Base-by-base conservation (phyloP, 352 stramenopile genomes). In the Halophytophthora batemanensis region DNA sequence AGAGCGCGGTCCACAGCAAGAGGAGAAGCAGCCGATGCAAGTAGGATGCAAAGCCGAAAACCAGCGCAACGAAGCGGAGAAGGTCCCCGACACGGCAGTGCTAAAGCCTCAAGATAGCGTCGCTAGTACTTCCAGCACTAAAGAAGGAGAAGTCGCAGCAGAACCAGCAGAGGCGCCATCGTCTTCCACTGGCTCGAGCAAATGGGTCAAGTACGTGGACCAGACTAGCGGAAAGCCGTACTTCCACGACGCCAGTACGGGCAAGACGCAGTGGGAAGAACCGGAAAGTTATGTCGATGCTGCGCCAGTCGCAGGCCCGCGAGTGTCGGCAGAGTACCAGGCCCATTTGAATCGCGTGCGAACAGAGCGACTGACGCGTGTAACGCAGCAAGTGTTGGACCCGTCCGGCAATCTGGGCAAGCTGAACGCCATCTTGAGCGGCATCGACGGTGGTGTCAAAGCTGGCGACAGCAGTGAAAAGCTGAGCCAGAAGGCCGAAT, bases 161-260 rank as follows among this genome's bases (percentile, higher is more conserved):
- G 17, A 3, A 31, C 13, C 15, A 29, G 29, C 53, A 4, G 41
- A 52, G 15, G 19, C 18, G 0, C 7, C 44, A 15, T 8, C 35
- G 45, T 8, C 25, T 50, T 25, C 29, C 29, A 31, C 44, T 29
- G 29, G 12, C 49, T 45, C 43, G 35, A 3, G 50, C 11, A 59
- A 74, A 13, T 94, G 84, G 84, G 59, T 85, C 14, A 88, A 87
- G 56, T 79, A 87, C 45, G 34, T 93, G n/a, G 84, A 94, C 44
- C 55, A 50, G 38, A 35, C 68, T 5, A 85, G 62, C 25, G 77
- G 76, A 2, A 90, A 90, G 17, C 71, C 84, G 21, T 94, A 93
- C 50, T 94, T 77, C 52, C 71, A 84, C 48, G 73, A 93, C 59
- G 60, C 71, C 1, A 66, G 70, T 31, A 87, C 75, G 10, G 65